These are phyloP conservation scores for maize (Zea mays) DNA, from an alignment of 176 grass and related monocot genomes.

Conservation along the genomic window Zm-B73-REFERENCE-NAM-5.0 NC_050101.1:132876501-132877000, in stretches of 20 bases:
- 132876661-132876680: not conserved
- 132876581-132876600: conserved; percentile 31
- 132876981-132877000: not conserved
- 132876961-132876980: too few species aligned
- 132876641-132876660: conserved; percentile 19
- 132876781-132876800: conserved; percentile 39
- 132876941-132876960: not conserved
- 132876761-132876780: conserved; percentile 43
- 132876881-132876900: not conserved
- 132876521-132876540: conserved; percentile 16
- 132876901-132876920: conserved; percentile 5
- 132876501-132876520: conserved; percentile 17
- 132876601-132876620: conserved; percentile 35
- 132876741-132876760: conserved; percentile 6
- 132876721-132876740: conserved; percentile 22
- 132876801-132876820: conserved; percentile 34
- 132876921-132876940: not conserved
- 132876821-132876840: conserved; percentile 23
- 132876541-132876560: not conserved
- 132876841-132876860: conserved; percentile 16
- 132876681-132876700: conserved; percentile 14
- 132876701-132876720: conserved; percentile 10
- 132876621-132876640: conserved; percentile 48
- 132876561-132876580: conserved; percentile 28
- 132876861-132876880: not conserved